A percentile compares a stretch with the other conserved stretches of the same genome.
Evolutionary conservation across 768 basidiomycete genomes (phyloP).

Genomic region (Pisolithus albus): DNA sequence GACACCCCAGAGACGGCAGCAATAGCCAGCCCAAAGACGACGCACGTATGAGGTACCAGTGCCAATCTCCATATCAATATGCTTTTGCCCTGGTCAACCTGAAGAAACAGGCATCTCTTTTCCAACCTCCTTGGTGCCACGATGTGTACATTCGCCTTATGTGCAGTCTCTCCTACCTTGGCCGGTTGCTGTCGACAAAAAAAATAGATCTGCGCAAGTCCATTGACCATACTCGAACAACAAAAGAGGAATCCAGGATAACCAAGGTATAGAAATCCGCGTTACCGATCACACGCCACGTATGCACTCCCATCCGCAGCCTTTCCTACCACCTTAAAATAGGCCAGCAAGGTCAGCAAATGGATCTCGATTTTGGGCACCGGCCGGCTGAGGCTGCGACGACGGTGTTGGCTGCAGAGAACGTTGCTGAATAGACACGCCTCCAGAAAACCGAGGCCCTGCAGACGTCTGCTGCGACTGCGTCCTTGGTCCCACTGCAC

Average conservation of each 20-base stretch:
- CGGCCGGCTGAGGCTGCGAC: constrained; percentile 17
- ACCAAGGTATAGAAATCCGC: not conserved
- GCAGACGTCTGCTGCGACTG: constrained; percentile 7
- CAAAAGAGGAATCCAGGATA: not conserved
- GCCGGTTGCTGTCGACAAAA: no score
- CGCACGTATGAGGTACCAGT: no score
- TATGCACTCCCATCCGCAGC: not conserved
- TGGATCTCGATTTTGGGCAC: constrained; percentile 57
- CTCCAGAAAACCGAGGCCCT: not conserved
- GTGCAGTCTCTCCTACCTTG: not conserved
- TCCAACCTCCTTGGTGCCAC: no score
- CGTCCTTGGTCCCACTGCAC: constrained; percentile 13
- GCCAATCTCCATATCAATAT: no score
- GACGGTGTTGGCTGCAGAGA: not conserved
- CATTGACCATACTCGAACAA: not conserved
- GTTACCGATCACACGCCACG: not conserved
- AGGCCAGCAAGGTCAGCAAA: constrained; percentile 78
- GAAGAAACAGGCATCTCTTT: no score
- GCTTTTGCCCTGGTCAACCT: no score
- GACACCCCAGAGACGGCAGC: no score
- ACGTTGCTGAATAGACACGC: not conserved
- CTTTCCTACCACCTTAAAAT: constrained; percentile 38
- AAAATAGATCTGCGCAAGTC: not conserved
- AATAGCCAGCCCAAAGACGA: no score
- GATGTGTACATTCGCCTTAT: no score